A percentile compares a stretch with the other conserved stretches of the same genome.
These are phyloP conservation scores for Stellera chamaejasme DNA, from an alignment of 345 rosid species.

Conservation along the genomic window DNA sequence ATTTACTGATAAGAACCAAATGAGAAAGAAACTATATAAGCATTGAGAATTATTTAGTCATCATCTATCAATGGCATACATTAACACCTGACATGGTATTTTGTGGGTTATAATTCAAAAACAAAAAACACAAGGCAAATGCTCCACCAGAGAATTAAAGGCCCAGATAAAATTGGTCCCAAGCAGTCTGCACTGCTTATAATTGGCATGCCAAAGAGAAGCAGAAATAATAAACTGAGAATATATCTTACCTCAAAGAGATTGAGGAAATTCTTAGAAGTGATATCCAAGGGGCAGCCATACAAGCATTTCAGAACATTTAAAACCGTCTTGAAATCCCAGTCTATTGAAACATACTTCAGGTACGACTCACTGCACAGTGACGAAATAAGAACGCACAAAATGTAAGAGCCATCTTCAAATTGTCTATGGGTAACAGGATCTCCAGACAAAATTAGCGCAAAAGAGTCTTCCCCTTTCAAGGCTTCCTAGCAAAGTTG, in stretches of 20 bases:
- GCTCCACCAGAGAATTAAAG: no score
- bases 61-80: no score
- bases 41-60: no score
- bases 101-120: no score
- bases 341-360: constrained; percentile 33
- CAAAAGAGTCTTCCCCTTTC: not conserved
- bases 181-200: not conserved
- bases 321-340: constrained; percentile 46
- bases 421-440: no score
- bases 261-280: constrained; percentile 40
- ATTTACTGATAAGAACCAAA: no score
- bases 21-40: no score
- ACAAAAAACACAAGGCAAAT: no score
- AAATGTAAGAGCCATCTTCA: no score
- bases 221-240: no score
- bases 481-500: not conserved
- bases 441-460: not conserved
- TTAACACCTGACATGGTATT: no score
- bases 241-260: constrained; percentile 43
- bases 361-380: constrained; percentile 47
- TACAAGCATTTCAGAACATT: constrained; percentile 39
- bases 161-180: not conserved
- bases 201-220: no score
- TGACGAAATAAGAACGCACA: constrained; percentile 2
- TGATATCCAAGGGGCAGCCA: constrained; percentile 35